These are phyloP conservation scores for Podosphaera fusca DNA, from an alignment of 2,329 filamentous ascomycete genomes.

Conservation along the genomic window DNA sequence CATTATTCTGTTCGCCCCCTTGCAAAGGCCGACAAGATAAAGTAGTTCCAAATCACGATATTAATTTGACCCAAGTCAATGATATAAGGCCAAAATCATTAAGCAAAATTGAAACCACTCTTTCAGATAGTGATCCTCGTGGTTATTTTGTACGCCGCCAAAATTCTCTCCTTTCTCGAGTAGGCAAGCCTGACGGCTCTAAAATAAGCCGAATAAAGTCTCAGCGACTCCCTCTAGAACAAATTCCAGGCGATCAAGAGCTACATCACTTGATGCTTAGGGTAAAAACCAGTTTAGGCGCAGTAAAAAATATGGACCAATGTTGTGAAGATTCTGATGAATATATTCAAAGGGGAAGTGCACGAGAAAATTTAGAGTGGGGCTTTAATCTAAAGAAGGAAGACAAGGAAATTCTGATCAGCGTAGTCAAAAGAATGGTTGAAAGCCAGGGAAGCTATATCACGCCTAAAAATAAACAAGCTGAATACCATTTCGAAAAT, in stretches of 20 bases:
- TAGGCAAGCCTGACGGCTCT: slow-evolving; percentile 3
- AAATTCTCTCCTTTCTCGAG: slow-evolving; percentile 5
- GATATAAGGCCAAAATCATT: neutral
- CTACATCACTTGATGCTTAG: slow-evolving; percentile 8
- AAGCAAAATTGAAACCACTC: slow-evolving; percentile 4
- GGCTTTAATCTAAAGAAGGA: neutral
- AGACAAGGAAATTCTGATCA: neutral
- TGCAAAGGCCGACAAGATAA: slow-evolving; percentile 14
- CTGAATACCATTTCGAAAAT: neutral
- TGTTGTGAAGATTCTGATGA: neutral
- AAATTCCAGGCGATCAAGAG: slow-evolving; percentile 7
- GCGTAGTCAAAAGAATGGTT: neutral
- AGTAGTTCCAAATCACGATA: slow-evolving; percentile 8
- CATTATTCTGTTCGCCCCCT: slow-evolving; percentile 6
- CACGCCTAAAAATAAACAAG: neutral
- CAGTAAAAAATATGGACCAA: neutral
- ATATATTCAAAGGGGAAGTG: neutral
- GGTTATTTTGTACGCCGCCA: slow-evolving; percentile 15
- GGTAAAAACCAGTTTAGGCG: slow-evolving; percentile 2
- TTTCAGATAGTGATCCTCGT: slow-evolving; percentile 14
- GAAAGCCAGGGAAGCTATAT: neutral
- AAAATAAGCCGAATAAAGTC: slow-evolving; percentile 4
- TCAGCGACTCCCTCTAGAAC: slow-evolving; percentile 1
- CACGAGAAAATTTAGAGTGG: neutral
- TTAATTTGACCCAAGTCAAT: neutral